These are phyloP conservation scores for Entomortierella beljakovae DNA, from an alignment of 192 early-diverging fungal species.

Conservation along the genomic window DNA sequence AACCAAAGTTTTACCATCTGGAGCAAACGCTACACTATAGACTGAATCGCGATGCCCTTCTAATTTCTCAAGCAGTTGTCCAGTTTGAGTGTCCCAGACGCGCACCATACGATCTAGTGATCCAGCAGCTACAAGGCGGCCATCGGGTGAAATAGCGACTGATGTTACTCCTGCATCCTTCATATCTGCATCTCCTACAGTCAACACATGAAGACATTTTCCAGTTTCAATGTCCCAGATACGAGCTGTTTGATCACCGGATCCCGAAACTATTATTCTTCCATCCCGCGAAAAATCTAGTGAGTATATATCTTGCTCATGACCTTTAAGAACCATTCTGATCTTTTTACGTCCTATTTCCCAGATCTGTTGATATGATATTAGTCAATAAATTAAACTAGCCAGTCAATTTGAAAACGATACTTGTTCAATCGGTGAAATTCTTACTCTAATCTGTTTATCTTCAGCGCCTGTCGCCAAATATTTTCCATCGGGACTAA, in stretches of 20 bases:
- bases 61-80: conserved; percentile 85
- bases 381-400: not conserved
- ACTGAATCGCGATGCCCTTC: conserved; percentile 97
- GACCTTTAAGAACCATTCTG: conserved; percentile 79
- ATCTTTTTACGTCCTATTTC: conserved; percentile 73
- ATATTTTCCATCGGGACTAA: conserved; percentile 90
- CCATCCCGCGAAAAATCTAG: conserved; percentile 96
- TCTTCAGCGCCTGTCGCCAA: conserved; percentile 98
- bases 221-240: conserved; percentile 90
- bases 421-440: not conserved
- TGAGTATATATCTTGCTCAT: conserved; percentile 97
- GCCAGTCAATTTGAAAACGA: too few relatives aligned
- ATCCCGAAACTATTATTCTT: conserved; percentile 87
- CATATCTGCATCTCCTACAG: conserved; percentile 80
- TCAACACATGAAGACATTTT: conserved; percentile 75
- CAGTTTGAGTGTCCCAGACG: conserved; percentile 89
- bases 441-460: conserved; percentile 84
- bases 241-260: conserved; percentile 83
- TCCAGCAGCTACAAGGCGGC: conserved; percentile 86
- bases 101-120: conserved; percentile 94
- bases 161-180: conserved; percentile 96
- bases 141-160: conserved; percentile 94
- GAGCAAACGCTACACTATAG: conserved; percentile 94
- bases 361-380: conserved; percentile 63
- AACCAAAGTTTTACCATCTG: conserved; percentile 92